Evolutionary conservation across 108 stramenopile genomes (phyloP), one percentile per base, ranked within the genome.

Genomic region (Cyclostephanos tholiformis): DNA sequence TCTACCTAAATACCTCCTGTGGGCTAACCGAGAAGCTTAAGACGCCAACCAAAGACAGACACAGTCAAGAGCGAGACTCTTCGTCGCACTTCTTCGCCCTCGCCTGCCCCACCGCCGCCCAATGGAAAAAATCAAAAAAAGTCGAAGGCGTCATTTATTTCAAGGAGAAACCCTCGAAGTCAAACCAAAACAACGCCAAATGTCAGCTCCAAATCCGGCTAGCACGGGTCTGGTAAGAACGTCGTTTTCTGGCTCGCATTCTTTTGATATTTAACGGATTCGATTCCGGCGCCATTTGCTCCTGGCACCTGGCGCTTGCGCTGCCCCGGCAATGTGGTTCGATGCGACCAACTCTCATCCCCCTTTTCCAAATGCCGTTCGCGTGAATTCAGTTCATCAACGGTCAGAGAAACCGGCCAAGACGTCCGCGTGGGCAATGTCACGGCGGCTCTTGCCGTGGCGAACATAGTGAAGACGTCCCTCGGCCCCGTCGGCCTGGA

Each of bases 401-500:
- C 65, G 95, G 95, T 14, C 76, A 84, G 95, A 16, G 95, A 96
- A 83, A 86, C 91, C 19, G 96, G 94, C 44, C 87, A 93, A 75
- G 98, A 98, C 75, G 98, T 98, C 55, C 90, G 98, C 14, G 83
- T 88, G 4, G 89, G 86, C 49, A 99, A 99, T 73, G 98, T 99
- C 11, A 99, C 97, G 25, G 99, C 99, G 8, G 96, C 96, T 19
- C 80, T 98, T 56, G 98, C 99, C n/a, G 95, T 99, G 14, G 98
- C 99, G 55, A 99, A 99, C 90, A 99, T 99, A 71, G 98, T 99
- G 63, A 99, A 99, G 82, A 88, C 96, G 10, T 92, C 90, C n/a
- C 87, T 99, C 50, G 99, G 99, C 17, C 99, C 99, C 9, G 97
- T 98, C 30, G 99, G 99, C 16, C 88, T 99, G 44, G 99, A 99